A percentile compares a stretch with the other conserved stretches of the same genome.
Conservation (phyloP, 805 yeast species). For the Candida coquimbonensis region DNA sequence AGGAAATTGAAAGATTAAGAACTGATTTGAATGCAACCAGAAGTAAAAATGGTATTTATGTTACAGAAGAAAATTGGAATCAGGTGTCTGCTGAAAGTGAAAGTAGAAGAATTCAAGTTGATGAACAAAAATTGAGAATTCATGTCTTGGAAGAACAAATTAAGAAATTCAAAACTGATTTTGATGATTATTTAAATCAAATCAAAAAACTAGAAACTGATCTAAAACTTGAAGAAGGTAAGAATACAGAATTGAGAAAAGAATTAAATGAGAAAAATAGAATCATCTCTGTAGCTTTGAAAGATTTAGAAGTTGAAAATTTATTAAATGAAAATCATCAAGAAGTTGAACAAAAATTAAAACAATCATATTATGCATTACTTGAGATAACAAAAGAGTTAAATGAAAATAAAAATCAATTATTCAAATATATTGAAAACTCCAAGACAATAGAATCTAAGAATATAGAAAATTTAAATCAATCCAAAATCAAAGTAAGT, state of each 20-base stretch:
- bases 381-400: slow-evolving; percentile 9
- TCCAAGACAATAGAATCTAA: slow-evolving; percentile 10
- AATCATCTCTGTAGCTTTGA: slow-evolving; percentile 5
- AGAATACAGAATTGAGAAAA: slow-evolving; percentile 1
- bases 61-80: slow-evolving; percentile 46
- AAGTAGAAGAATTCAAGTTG: slow-evolving; percentile 41
- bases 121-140: slow-evolving; percentile 42
- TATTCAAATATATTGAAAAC: slow-evolving; percentile 16
- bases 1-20: slow-evolving; percentile 49
- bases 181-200: slow-evolving; percentile 29
- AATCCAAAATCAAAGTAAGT: slow-evolving; percentile 5
- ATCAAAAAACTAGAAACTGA: slow-evolving; percentile 14
- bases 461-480: slow-evolving; percentile 11
- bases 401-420: slow-evolving; percentile 4
- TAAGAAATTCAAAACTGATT: slow-evolving; percentile 32
- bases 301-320: slow-evolving; percentile 13
- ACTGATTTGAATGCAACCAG: slow-evolving; percentile 59
- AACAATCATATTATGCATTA: slow-evolving; percentile 9
- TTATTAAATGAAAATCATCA: slow-evolving; percentile 13
- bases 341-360: slow-evolving; percentile 16
- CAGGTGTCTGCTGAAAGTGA: slow-evolving; percentile 36
- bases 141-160: slow-evolving; percentile 43
- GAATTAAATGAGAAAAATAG: slow-evolving; percentile 7
- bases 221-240: slow-evolving; percentile 10
- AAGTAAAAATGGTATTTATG: slow-evolving; percentile 57